Evolutionary conservation across 73 alveolate genomes (phyloP), one percentile per base, ranked within the genome.

Genomic region (Paramecium biaurelia): DNA sequence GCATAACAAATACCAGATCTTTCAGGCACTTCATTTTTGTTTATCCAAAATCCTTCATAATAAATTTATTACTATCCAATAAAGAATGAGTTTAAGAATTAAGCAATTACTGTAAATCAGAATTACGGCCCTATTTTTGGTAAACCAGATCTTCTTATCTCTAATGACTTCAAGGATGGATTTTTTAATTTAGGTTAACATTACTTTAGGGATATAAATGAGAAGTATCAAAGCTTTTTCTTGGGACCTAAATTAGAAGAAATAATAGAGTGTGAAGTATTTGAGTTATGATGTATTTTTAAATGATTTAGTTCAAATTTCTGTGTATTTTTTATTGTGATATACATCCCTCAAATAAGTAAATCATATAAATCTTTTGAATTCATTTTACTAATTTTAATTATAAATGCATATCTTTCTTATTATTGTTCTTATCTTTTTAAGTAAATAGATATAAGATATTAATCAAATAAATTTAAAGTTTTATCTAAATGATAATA

Each of bases 341-440:
- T n/a, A n/a, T n/a, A n/a, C n/a, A n/a, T n/a, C n/a, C n/a, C 18
- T 86, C 93, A 86, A 57, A 86, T 86, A 32, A 86, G 70, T 23
- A 86, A 34, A 59, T 59, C 88, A 21, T 86, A 86, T 18, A 86
- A 26, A 15, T 57, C 93, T 37, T 86, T 86, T 23, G 63, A 76
- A 12, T 86, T n/a, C n/a, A 85, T 8, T 86, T 86, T 7, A 86
- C 49, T 26, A 86, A 42, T 86, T 86, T 34, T 5, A 63, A 86
- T 23, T 63, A 10, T 15, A 86, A 72, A 38, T 63, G 42, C 93
- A 86, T n/a, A n/a, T 86, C 47, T 86, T 23, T 2, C 45, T 38
- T 85, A 63, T 86, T 32, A 0, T 10, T 86, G 35, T 1, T 86
- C 86, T 67, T 86, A 70, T 67, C 89, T 86, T 38, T 86, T 86